These are phyloP conservation scores for Pichia deserticola DNA, from an alignment of 805 yeast species.

Conservation along the genomic window DNA sequence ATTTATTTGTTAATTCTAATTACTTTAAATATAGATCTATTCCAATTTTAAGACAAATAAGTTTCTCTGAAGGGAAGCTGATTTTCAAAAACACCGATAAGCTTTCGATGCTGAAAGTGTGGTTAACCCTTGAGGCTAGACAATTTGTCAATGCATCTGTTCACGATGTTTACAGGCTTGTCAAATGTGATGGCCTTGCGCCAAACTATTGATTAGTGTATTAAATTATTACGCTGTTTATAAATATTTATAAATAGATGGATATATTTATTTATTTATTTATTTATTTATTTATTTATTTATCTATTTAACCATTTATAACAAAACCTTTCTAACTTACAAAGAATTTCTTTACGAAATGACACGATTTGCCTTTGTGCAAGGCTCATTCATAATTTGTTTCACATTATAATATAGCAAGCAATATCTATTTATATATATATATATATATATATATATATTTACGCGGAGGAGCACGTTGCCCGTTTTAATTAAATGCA, in stretches of 20 bases:
- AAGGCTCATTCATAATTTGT: no score
- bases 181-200: conserved; percentile 57
- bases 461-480: not conserved
- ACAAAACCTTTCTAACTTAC: no score
- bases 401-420: no score
- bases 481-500: not conserved
- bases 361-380: no score
- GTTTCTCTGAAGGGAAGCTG: conserved; percentile 59
- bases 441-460: not conserved
- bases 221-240: not conserved
- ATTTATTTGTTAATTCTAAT: not conserved
- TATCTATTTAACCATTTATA: no score
- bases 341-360: no score
- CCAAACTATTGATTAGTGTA: conserved; percentile 42
- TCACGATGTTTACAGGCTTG: conserved; percentile 58
- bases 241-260: no score
- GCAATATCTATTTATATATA: no score
- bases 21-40: conserved; percentile 44
- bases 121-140: conserved; percentile 86
- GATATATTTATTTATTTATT: no score
- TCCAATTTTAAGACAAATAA: conserved; percentile 78
- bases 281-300: no score
- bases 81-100: conserved; percentile 49
- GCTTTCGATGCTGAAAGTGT: conserved; percentile 79
- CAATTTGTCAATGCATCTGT: conserved; percentile 79